These are phyloP conservation scores for Knufia fluminis DNA, from an alignment of 2,329 filamentous ascomycete genomes.

Conservation along the genomic window DNA sequence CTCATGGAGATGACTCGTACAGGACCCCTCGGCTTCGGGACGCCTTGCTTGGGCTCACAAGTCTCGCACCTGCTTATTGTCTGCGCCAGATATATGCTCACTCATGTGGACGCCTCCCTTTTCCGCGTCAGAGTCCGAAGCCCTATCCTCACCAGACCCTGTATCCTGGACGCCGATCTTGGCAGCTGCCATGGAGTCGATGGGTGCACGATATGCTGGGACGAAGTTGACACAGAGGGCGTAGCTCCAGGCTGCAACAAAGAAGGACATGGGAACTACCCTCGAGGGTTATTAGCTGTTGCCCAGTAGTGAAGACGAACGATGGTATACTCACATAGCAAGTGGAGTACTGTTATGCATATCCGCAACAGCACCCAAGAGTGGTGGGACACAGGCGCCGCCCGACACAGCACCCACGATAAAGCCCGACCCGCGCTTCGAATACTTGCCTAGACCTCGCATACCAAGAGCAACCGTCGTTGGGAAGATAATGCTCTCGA, in stretches of 20 bases:
- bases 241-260: constrained; percentile 49
- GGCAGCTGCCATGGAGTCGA: constrained; percentile 46
- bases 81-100: not conserved
- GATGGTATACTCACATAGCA: constrained; percentile 60
- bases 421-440: constrained; percentile 64
- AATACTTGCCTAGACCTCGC: constrained; percentile 64
- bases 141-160: constrained; percentile 7
- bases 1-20: no score
- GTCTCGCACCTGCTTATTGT: not conserved
- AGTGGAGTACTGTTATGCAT: constrained; percentile 49
- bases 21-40: no score
- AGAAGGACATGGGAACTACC: constrained; percentile 46
- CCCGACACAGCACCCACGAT: constrained; percentile 58
- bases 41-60: no score
- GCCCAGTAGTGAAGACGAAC: no score
- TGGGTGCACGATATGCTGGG: constrained; percentile 52
- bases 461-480: constrained; percentile 72
- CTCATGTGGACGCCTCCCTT: not conserved
- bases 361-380: constrained; percentile 61
- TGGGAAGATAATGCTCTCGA: constrained; percentile 73
- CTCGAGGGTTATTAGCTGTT: no score
- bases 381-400: constrained; percentile 62
- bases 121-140: not conserved
- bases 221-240: constrained; percentile 57
- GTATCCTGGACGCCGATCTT: constrained; percentile 35